Evolutionary conservation across 1,284 basidiomycete genomes (phyloP).

Genomic region (Leccinum griseonigrum): DNA sequence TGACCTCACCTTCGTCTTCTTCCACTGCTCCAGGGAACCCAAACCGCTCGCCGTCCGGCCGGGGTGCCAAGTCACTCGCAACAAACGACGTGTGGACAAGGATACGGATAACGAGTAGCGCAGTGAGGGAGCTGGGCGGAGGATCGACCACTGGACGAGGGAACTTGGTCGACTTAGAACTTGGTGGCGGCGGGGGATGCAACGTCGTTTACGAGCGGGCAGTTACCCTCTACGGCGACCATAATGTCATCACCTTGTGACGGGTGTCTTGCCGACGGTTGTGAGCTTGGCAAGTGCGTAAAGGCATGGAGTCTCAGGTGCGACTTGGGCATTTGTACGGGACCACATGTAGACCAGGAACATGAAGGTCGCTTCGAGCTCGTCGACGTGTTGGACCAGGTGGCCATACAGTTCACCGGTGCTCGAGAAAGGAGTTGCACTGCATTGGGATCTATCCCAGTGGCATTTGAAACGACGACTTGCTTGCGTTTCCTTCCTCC

Average conservation of each 20-base stretch:
- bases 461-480: slow-evolving; percentile 64
- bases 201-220: slow-evolving; percentile 61
- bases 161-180: slow-evolving; percentile 54
- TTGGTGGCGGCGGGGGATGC: slow-evolving; percentile 62
- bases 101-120: slow-evolving; percentile 71
- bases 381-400: slow-evolving; percentile 53
- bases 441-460: slow-evolving; percentile 63
- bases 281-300: slow-evolving; percentile 65
- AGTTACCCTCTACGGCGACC: slow-evolving; percentile 51
- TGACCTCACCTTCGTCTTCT: slow-evolving; percentile 51
- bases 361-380: slow-evolving; percentile 48
- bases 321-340: slow-evolving; percentile 44
- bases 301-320: slow-evolving; percentile 62
- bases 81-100: slow-evolving; percentile 75
- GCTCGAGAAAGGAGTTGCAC: slow-evolving; percentile 43
- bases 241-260: slow-evolving; percentile 70
- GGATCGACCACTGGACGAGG: slow-evolving; percentile 59
- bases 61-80: slow-evolving; percentile 64
- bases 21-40: slow-evolving; percentile 77
- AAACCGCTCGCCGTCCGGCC: slow-evolving; percentile 75
- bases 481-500: slow-evolving; percentile 54
- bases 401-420: slow-evolving; percentile 68
- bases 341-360: slow-evolving; percentile 64
- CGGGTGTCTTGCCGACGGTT: slow-evolving; percentile 52
- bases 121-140: slow-evolving; percentile 68